Conservation (phyloP, 2,329 filamentous ascomycete species). For the Colletotrichum neosansevieriae region DNA sequence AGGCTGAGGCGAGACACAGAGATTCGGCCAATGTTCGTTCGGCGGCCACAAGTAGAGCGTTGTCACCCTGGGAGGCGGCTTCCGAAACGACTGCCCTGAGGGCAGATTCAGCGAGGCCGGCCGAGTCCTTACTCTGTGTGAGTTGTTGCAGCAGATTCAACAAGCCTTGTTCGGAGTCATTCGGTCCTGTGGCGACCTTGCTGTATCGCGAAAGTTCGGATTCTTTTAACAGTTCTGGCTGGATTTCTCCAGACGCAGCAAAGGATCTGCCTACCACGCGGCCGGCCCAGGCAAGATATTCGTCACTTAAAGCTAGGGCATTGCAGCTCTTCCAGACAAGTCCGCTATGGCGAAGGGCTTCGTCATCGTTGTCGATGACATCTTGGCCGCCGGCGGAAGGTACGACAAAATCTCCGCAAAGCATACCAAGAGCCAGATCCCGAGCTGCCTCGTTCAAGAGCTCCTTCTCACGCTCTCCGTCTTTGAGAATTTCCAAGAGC, state of each 20-base stretch:
- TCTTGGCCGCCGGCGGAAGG: conserved; percentile 69
- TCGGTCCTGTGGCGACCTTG: conserved; percentile 59
- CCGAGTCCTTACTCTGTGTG: conserved; percentile 67
- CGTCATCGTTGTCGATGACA: conserved; percentile 75
- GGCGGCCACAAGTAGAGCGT: conserved; percentile 62
- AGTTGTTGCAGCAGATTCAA: conserved; percentile 72
- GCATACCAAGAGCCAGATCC: conserved; percentile 75
- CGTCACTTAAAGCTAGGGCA: conserved; percentile 70
- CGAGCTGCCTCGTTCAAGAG: conserved; percentile 79
- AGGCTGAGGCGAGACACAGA: conserved; percentile 66
- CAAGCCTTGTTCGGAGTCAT: conserved; percentile 72
- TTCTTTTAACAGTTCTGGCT: conserved; percentile 70
- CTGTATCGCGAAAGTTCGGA: conserved; percentile 65
- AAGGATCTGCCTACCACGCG: conserved; percentile 87
- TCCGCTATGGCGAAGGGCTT: conserved; percentile 71
- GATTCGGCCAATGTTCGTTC: conserved; percentile 64
- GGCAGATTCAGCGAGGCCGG: conserved; percentile 70
- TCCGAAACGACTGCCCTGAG: conserved; percentile 68
- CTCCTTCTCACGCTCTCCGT: conserved; percentile 71
- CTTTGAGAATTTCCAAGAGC: conserved; percentile 82
- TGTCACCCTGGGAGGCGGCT: conserved; percentile 60
- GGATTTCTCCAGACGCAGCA: conserved; percentile 78
- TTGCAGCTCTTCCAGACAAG: conserved; percentile 83
- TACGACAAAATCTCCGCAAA: conserved; percentile 80
- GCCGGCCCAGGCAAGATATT: conserved; percentile 88